Evolutionary conservation across 305 asterid species (phyloP).

Genomic region (Nicotiana rustica): DNA sequence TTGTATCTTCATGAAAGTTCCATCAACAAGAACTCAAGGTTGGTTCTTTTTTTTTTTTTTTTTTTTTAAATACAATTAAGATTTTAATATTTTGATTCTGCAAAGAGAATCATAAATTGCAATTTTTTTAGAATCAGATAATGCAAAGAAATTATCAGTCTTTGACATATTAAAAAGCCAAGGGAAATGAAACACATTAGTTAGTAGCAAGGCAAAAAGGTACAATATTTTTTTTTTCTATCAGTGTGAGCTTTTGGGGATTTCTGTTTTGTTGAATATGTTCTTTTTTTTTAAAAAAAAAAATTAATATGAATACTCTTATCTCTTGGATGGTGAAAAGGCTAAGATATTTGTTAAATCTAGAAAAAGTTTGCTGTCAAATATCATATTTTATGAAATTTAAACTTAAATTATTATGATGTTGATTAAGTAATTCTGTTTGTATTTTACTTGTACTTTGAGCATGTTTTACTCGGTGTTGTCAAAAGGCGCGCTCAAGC

Average conservation of each 20-base stretch:
- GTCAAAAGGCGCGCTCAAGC: too few relatives aligned
- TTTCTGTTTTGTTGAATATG: background rate
- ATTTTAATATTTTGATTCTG: background rate
- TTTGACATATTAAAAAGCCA: background rate
- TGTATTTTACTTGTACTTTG: background rate
- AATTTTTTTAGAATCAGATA: background rate
- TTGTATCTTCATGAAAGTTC: conserved; percentile 23
- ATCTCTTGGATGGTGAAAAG: background rate
- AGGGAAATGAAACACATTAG: background rate
- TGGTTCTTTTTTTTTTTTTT: background rate
- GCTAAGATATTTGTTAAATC: background rate
- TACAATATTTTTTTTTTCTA: background rate
- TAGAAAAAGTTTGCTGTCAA: background rate
- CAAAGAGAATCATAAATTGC: too few relatives aligned
- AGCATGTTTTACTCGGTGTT: background rate
- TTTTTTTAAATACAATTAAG: too few relatives aligned
- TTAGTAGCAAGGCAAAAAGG: background rate
- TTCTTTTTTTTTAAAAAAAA: too few relatives aligned
- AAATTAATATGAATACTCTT: too few relatives aligned
- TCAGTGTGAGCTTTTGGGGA: background rate
- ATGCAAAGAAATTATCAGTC: background rate
- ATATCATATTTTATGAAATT: background rate
- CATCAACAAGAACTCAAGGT: conserved; percentile 24
- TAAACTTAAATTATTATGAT: background rate
- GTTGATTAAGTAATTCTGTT: background rate